These are phyloP conservation scores for Verticillium dahliae DNA, from an alignment of 2,329 filamentous ascomycete genomes.

Conservation along the genomic window DNA sequence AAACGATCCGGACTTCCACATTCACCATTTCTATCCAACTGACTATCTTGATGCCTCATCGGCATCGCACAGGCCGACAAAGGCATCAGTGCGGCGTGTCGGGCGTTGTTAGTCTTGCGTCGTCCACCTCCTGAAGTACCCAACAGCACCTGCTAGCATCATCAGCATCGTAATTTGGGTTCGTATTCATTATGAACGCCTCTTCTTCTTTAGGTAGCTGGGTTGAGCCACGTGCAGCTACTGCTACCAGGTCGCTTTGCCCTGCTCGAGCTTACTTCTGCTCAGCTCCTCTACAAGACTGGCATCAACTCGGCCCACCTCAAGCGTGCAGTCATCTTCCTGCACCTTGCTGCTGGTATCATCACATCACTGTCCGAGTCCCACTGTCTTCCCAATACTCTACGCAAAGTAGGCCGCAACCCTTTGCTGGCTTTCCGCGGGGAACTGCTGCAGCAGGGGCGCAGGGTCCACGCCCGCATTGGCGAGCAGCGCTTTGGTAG, in stretches of 20 bases:
- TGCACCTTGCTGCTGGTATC: not conserved
- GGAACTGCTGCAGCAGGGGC: conserved; percentile 68
- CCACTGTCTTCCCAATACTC: conserved; percentile 4
- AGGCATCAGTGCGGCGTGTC: too few relatives aligned
- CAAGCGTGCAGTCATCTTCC: not conserved
- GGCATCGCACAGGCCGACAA: too few relatives aligned
- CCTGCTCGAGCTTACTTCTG: too few relatives aligned
- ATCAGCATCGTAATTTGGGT: not conserved
- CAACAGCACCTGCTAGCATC: too few relatives aligned
- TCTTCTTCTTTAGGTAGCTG: not conserved
- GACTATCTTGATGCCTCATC: too few relatives aligned
- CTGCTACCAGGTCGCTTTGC: too few relatives aligned
- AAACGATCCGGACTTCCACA: too few relatives aligned
- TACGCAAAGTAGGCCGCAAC: conserved; percentile 75
- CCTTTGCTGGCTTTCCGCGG: conserved; percentile 71
- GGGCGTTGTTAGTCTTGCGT: too few relatives aligned
- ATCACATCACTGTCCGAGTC: not conserved
- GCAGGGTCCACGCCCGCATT: conserved; percentile 69
- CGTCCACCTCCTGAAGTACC: too few relatives aligned
- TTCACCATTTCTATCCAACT: too few relatives aligned
- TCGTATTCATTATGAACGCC: not conserved
- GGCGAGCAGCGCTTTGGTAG: conserved; percentile 72
- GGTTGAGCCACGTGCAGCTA: too few relatives aligned
- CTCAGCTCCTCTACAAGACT: too few relatives aligned
- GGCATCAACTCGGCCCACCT: not conserved